phyloP scores from a whole-genome alignment of 306 rosid genomes.

The Dryas octopetala region DNA sequence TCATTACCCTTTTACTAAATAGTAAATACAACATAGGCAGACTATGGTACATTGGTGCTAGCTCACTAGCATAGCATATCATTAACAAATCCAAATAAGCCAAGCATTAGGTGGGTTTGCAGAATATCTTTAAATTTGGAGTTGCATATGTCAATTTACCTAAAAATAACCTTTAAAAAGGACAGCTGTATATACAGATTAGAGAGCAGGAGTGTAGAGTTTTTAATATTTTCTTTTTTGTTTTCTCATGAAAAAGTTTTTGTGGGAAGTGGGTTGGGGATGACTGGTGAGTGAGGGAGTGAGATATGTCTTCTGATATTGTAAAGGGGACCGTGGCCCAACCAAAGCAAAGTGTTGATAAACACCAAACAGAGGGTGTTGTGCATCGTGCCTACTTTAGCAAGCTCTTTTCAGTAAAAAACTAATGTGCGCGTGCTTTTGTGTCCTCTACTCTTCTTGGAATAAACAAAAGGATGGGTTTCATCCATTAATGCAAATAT shows the following conservation, averaged over 20 bases:
- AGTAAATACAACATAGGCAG: too few relatives aligned
- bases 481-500: neutral
- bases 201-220: neutral
- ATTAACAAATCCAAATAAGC: neutral
- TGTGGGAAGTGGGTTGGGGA: neutral
- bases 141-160: neutral
- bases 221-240: too few relatives aligned
- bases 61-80: too few relatives aligned
- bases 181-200: neutral
- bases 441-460: slow-evolving; percentile 19
- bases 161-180: too few relatives aligned
- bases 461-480: neutral
- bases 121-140: neutral
- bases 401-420: neutral
- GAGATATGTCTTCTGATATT: neutral
- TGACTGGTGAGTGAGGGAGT: too few relatives aligned
- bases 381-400: slow-evolving; percentile 26
- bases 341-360: slow-evolving; percentile 2
- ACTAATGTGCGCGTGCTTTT: slow-evolving; percentile 28
- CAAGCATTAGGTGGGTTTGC: neutral
- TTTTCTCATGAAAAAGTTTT: neutral
- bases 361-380: slow-evolving; percentile 20
- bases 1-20: too few relatives aligned
- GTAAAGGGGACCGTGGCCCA: neutral
- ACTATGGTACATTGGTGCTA: too few relatives aligned